These are phyloP conservation scores for Selaginella tamariscina DNA, from an alignment of 75 land plant species.

Conservation along the genomic window DNA sequence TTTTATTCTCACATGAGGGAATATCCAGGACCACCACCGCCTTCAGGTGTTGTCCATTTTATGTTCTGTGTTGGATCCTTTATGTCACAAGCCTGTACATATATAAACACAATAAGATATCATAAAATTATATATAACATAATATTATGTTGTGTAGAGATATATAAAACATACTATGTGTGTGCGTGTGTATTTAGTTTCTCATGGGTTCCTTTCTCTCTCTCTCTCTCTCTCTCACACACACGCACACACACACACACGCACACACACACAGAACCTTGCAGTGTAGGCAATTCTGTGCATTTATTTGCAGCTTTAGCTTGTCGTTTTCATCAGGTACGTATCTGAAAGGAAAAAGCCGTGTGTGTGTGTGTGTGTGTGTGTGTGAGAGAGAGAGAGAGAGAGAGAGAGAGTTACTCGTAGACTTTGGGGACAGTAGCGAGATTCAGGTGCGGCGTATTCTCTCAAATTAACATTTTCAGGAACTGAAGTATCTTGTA, in stretches of 20 bases:
- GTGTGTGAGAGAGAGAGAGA: no score
- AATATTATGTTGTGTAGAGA: background rate
- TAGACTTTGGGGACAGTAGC: constrained; percentile 87
- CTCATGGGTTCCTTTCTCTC: constrained; percentile 4
- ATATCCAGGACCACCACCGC: constrained; percentile 96
- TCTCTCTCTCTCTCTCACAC: background rate
- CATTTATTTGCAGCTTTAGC: constrained; percentile 73
- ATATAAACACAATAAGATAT: background rate
- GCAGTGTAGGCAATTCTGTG: constrained; percentile 98
- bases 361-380: no score
- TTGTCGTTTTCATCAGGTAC: constrained; percentile 54
- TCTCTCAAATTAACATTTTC: constrained; percentile 47
- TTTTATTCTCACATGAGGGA: constrained; percentile 65
- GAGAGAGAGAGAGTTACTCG: no score
- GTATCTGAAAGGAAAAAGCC: constrained; percentile 39
- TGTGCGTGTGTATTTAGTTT: no score
- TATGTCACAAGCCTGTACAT: constrained; percentile 83
- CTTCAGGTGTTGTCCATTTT: constrained; percentile 93
- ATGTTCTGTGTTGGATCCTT: constrained; percentile 92
- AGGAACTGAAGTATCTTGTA: constrained; percentile 51
- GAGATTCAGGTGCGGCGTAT: constrained; percentile 75
- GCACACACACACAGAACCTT: no score
- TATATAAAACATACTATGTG: constrained; percentile 10
- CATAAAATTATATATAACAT: background rate
- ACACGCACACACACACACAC: no score